A percentile compares a stretch with the other conserved stretches of the same genome.
phyloP scores from a whole-genome alignment of 2,329 filamentous ascomycete genomes.

The Fusarium austroafricanum region DNA sequence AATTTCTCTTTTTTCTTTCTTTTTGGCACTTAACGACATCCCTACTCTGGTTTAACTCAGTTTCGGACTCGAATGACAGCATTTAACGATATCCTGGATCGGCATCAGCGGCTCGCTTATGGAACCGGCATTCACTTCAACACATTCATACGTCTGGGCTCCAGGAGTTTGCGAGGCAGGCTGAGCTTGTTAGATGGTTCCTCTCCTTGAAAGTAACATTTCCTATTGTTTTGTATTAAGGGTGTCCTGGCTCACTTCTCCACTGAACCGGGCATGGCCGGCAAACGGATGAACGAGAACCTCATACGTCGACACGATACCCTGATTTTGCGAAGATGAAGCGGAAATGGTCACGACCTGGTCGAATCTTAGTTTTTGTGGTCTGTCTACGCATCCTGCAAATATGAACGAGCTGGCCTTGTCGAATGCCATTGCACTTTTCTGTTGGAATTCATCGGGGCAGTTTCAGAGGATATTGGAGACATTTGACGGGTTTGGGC shows the following conservation, averaged over 20 bases:
- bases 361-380: neutral
- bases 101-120: conserved; percentile 2
- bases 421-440: conserved; percentile 5
- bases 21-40: conserved; percentile 30
- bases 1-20: conserved; percentile 10
- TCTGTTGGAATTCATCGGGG: conserved; percentile 14
- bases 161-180: conserved; percentile 6
- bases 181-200: conserved; percentile 32
- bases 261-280: conserved; percentile 9
- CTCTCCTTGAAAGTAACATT: neutral
- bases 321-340: conserved; percentile 40
- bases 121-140: conserved; percentile 13
- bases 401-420: neutral
- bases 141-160: conserved; percentile 6
- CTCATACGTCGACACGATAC: conserved; percentile 44
- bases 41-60: conserved; percentile 22
- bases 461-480: conserved; percentile 15
- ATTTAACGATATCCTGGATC: conserved; percentile 31
- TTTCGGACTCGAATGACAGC: conserved; percentile 22
- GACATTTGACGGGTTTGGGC: conserved; percentile 21
- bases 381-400: neutral
- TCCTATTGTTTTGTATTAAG: conserved; percentile 14
- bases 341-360: neutral
- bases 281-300: conserved; percentile 19
- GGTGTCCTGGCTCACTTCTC: conserved; percentile 11